phyloP scores from a whole-genome alignment of 768 basidiomycete species.

The Mycena capillaripes region DNA sequence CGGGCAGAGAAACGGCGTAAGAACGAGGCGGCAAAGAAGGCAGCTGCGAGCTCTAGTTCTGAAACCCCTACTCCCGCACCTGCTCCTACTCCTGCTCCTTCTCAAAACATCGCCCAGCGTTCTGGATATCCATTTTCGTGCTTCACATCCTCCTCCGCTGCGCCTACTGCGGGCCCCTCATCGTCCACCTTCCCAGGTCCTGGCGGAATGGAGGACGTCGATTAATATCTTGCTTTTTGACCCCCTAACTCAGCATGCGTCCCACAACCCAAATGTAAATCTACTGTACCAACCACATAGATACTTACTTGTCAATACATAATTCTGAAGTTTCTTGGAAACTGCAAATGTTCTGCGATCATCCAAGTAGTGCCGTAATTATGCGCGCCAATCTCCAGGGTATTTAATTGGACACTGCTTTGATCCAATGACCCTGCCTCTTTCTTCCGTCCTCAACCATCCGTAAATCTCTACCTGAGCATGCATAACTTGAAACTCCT shows the following conservation, averaged over 20 bases:
- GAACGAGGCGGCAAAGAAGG: conserved; percentile 34
- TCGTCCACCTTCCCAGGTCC: conserved; percentile 7
- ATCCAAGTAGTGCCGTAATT: too few relatives aligned
- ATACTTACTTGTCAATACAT: background rate
- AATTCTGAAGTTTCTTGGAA: too few relatives aligned
- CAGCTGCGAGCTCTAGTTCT: conserved; percentile 21
- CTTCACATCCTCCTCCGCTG: background rate
- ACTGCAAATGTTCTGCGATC: too few relatives aligned
- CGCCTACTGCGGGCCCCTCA: conserved; percentile 5
- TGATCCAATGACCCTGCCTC: too few relatives aligned
- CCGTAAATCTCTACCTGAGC: too few relatives aligned
- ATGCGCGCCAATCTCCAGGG: too few relatives aligned
- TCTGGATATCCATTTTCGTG: conserved; percentile 8
- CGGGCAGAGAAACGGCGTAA: conserved; percentile 40
- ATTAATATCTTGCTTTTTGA: conserved; percentile 41
- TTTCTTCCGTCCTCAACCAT: background rate
- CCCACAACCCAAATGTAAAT: conserved; percentile 15
- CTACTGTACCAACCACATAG: conserved; percentile 8
- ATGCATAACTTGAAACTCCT: conserved; percentile 12
- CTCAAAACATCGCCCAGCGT: conserved; percentile 12
- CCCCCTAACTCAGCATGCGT: conserved; percentile 11
- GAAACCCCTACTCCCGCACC: background rate
- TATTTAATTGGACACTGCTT: too few relatives aligned
- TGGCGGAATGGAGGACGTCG: conserved; percentile 49
- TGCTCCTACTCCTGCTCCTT: background rate